Evolutionary conservation across 2,329 filamentous ascomycete genomes (phyloP).

Genomic region (Alternaria consortialis): DNA sequence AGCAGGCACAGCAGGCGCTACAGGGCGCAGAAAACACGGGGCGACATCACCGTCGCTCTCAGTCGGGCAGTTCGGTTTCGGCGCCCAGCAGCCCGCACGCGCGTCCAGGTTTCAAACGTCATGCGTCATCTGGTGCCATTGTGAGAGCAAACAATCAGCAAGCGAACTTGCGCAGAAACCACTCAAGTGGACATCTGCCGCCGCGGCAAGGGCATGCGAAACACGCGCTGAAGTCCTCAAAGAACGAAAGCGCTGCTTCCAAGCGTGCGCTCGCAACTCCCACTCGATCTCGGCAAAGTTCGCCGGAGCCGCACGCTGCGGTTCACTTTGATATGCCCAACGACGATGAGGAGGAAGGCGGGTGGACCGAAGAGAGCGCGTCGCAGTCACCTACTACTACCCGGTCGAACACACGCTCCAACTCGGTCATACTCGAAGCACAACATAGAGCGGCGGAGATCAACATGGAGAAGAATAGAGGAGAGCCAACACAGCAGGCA

Average conservation of each 20-base stretch:
- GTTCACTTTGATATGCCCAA: conserved; percentile 55
- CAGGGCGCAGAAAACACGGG: conserved; percentile 36
- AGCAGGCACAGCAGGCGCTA: conserved; percentile 31
- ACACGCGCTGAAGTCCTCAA: conserved; percentile 49
- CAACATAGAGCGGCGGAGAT: conserved; percentile 37
- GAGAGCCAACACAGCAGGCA: conserved; percentile 26
- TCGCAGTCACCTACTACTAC: conserved; percentile 54
- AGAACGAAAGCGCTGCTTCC: conserved; percentile 41
- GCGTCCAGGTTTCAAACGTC: conserved; percentile 54
- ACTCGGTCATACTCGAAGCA: conserved; percentile 51
- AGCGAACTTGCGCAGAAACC: conserved; percentile 51
- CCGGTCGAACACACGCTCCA: conserved; percentile 52
- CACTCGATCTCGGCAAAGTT: conserved; percentile 42
- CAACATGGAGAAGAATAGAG: conserved; percentile 33
- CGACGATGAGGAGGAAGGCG: conserved; percentile 43
- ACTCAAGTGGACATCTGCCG: conserved; percentile 58
- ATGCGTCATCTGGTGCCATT: conserved; percentile 53
- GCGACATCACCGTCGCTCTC: conserved; percentile 50
- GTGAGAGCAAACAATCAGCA: conserved; percentile 46
- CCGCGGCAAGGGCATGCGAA: conserved; percentile 52
- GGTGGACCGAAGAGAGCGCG: conserved; percentile 55
- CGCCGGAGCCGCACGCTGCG: conserved; percentile 48
- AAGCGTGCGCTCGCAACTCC: conserved; percentile 44
- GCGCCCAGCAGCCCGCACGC: conserved; percentile 45
- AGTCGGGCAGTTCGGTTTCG: conserved; percentile 49